Evolutionary conservation across 306 rosid genomes (phyloP).

Genomic region (Trifolium pratense): DNA sequence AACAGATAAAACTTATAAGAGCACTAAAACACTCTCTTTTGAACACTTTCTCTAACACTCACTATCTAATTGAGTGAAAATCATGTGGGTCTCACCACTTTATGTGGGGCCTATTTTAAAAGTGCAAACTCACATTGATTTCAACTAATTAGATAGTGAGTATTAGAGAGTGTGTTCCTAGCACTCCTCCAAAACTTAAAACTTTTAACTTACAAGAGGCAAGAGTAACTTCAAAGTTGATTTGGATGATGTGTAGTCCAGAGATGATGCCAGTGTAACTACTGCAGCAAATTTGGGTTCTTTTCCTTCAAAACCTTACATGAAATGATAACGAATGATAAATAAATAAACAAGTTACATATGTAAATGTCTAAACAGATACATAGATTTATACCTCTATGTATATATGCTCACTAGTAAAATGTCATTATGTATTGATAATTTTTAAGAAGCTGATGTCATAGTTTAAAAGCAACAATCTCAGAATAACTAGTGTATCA

Average conservation of each 20-base stretch:
- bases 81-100: no score
- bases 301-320: constrained; percentile 76
- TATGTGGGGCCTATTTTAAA: no score
- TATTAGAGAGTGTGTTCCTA: no score
- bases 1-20: constrained; percentile 22
- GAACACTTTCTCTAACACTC: no score
- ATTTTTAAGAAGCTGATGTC: no score
- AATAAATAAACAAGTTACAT: constrained; percentile 26
- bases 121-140: no score
- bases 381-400: constrained; percentile 12
- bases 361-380: constrained; percentile 24
- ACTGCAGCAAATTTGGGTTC: constrained; percentile 82
- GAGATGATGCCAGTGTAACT: constrained; percentile 92
- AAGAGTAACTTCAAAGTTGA: constrained; percentile 82
- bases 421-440: not conserved
- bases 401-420: constrained; percentile 14
- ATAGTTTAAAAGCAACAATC: no score
- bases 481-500: no score
- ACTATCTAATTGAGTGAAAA: no score
- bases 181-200: not conserved
- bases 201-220: constrained; percentile 81
- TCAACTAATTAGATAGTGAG: no score
- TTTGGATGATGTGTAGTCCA: constrained; percentile 90
- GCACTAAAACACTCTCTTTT: not conserved
- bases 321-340: constrained; percentile 25